Percentiles rank a stretch among this genome's conserved stretches.
These are phyloP conservation scores for Cyberlindnera americana DNA, from an alignment of 805 yeast species.

Conservation along the genomic window DNA sequence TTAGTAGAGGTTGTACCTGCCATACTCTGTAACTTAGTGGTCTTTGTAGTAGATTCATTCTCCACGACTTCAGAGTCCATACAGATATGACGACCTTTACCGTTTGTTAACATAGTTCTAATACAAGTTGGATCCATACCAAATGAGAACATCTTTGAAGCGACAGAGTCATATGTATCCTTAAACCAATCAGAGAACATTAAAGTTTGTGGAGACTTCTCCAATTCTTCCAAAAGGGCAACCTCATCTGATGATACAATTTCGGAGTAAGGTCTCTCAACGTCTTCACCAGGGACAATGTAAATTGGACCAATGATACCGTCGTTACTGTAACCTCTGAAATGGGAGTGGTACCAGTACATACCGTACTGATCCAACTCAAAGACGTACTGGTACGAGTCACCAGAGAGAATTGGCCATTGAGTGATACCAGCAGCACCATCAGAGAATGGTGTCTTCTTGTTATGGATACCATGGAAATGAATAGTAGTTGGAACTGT, in stretches of 20 bases:
- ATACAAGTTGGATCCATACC: constrained; percentile 36
- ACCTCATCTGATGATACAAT: constrained; percentile 27
- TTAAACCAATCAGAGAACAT: constrained; percentile 41
- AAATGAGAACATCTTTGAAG: constrained; percentile 32
- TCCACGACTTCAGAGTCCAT: background rate
- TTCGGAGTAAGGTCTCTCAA: constrained; percentile 33
- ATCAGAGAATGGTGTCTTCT: constrained; percentile 43
- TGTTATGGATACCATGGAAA: constrained; percentile 45
- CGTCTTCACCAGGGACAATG: constrained; percentile 32
- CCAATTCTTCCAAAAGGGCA: constrained; percentile 29
- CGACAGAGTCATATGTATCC: constrained; percentile 32
- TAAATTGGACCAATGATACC: constrained; percentile 44
- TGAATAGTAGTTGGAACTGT: constrained; percentile 39
- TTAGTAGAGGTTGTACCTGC: background rate
- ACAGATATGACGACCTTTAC: constrained; percentile 24
- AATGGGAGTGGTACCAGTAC: constrained; percentile 50
- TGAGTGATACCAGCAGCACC: constrained; percentile 47
- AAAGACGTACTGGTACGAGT: constrained; percentile 35
- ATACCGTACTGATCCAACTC: constrained; percentile 40
- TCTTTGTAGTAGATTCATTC: constrained; percentile 1
- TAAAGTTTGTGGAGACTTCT: constrained; percentile 27
- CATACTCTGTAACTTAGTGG: background rate
- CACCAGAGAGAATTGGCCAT: constrained; percentile 39
- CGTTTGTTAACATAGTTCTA: constrained; percentile 31
- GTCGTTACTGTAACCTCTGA: constrained; percentile 38